Evolutionary conservation across 2,329 filamentous ascomycete genomes (phyloP), one percentile per base, ranked within the genome.

Genomic region (Penicillium frequentans): DNA sequence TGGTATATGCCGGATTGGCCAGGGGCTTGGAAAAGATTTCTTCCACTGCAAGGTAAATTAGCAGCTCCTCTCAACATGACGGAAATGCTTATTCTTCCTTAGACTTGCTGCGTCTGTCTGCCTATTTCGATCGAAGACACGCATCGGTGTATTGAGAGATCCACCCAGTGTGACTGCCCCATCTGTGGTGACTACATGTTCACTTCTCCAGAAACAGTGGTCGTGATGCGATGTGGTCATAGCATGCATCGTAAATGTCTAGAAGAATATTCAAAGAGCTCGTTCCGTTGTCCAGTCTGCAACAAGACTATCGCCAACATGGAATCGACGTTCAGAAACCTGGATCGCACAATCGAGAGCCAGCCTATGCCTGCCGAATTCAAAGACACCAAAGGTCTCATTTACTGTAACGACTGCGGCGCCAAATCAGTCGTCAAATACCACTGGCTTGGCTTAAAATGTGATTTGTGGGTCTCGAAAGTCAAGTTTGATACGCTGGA

Each of bases 121-220:
- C 90, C 91, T 8, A 96, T 97, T 64, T 87, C 89, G 3, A 91
- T 92, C 56, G 88, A 91, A 68, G 86, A 84, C 43, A 90, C 89
- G 7, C 95, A 99, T 78, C 92, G 91, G 65, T 99, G 95, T 70
- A 93, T 98, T 64, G 95, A 98, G 74, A 85, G 91, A 49, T 93
- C 92, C 9, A 96, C 91, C 31, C 93, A 99, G 71, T 96, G 92
- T 70, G 90, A 98, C 71, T 99, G 95, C 73, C 95, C 95, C 5
- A 96, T 99, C 55, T 99, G 95, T 74, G 90, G 93, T 62, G 93
- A 97, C 58, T 96, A 96, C 72, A 90, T 99, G 81, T 98, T 98
- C 73, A 96, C 90, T 2, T 96, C 93, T 9, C 89, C 90, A 3
- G 86, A 87, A 54, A 87, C 90, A 0, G 92, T 98, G 8, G 91